Conservation (phyloP, 192 early-diverging fungal species). For the Geosiphon pyriformis region DNA sequence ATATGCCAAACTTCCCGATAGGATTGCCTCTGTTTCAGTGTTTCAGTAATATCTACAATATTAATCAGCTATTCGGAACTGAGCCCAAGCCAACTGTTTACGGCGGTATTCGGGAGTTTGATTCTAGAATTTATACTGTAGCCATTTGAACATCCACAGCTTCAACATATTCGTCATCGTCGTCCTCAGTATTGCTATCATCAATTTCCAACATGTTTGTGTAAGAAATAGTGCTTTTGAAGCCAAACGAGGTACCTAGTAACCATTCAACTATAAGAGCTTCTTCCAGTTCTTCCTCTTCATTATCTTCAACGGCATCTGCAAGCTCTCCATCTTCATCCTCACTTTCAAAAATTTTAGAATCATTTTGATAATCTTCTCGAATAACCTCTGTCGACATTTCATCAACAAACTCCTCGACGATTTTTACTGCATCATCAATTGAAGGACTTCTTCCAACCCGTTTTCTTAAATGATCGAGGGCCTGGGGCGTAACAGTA, state of each 20-base stretch:
- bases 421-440: neutral
- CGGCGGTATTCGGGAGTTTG: too few species aligned
- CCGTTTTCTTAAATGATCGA: neutral
- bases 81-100: too few species aligned
- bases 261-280: slow-evolving; percentile 17
- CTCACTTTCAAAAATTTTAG: neutral
- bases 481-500: neutral
- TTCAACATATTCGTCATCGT: slow-evolving; percentile 8
- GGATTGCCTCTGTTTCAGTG: too few species aligned
- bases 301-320: neutral
- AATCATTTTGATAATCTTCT: neutral
- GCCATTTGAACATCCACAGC: slow-evolving; percentile 8
- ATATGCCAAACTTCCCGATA: too few species aligned
- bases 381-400: neutral
- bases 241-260: neutral
- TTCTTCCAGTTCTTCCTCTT: slow-evolving; percentile 6
- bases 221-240: neutral
- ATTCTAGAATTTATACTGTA: too few species aligned
- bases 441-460: slow-evolving; percentile 2
- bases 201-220: neutral
- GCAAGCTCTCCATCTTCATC: too few species aligned
- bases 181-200: neutral
- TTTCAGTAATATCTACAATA: too few species aligned
- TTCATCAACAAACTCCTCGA: neutral
- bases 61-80: too few species aligned